Percentiles rank a stretch among this genome's conserved stretches.
phyloP scores from a whole-genome alignment of 495 filamentous ascomycete genomes.

The Aeminium ludgeri region DNA sequence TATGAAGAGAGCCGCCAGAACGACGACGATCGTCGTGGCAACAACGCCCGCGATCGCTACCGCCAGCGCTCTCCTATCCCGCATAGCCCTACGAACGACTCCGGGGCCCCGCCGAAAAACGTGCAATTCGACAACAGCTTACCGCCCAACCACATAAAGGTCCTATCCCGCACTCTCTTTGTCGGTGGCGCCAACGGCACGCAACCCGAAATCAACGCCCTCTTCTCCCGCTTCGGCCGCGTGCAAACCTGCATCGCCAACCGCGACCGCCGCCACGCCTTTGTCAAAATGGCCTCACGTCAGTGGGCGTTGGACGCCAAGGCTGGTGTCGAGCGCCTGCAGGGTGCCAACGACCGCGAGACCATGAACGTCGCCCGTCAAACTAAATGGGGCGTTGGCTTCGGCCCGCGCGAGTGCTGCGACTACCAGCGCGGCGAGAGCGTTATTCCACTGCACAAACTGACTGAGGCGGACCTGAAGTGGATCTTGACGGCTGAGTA shows the following conservation, averaged over 20 bases:
- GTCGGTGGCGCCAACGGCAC: conserved; percentile 84
- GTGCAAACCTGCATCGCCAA: conserved; percentile 98
- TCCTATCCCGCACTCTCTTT: conserved; percentile 87
- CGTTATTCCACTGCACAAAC: conserved; percentile 74
- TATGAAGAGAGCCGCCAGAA: conserved; percentile 22
- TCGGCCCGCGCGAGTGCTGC: conserved; percentile 91
- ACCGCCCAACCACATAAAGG: conserved; percentile 64
- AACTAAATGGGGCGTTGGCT: conserved; percentile 96
- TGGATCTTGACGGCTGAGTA: conserved; percentile 95
- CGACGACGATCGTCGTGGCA: conserved; percentile 12
- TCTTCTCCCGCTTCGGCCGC: conserved; percentile 62
- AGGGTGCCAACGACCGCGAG: conserved; percentile 48
- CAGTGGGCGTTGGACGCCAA: conserved; percentile 69
- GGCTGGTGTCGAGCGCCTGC: conserved; percentile 74
- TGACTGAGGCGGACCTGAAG: conserved; percentile 90
- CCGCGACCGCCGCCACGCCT: conserved; percentile 90
- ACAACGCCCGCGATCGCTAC: conserved; percentile 36
- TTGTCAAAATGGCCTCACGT: conserved; percentile 93
- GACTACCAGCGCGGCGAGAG: conserved; percentile 88
- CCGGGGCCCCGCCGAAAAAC: conserved; percentile 50
- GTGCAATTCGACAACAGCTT: conserved; percentile 64
- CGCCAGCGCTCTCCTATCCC: conserved; percentile 69
- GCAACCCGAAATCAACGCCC: conserved; percentile 59
- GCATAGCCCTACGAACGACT: conserved; percentile 15
- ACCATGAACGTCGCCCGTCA: conserved; percentile 68